phyloP scores from a whole-genome alignment of 2,329 filamentous ascomycete genomes.

The Aureobasidium leucospermi region DNA sequence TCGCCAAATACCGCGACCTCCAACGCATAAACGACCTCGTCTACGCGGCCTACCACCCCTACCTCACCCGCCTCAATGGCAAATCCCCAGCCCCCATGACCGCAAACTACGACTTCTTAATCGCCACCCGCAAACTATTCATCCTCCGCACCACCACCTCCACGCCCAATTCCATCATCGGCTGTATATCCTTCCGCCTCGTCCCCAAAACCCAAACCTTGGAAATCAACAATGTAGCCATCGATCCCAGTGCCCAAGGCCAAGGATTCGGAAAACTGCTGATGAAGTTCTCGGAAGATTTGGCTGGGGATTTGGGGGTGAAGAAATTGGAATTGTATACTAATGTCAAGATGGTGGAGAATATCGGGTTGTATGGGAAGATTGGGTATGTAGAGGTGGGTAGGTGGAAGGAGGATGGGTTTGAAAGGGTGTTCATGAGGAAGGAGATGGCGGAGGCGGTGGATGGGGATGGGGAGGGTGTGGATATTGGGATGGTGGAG shows the following conservation, averaged over 20 bases:
- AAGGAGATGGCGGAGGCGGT: not conserved
- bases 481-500: too few relatives aligned
- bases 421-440: not conserved
- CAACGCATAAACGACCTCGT: not conserved
- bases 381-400: not conserved
- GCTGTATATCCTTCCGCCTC: not conserved
- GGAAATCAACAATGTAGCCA: not conserved
- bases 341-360: slow-evolving; percentile 12
- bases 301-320: not conserved
- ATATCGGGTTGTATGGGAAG: not conserved
- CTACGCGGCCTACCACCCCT: not conserved
- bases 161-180: not conserved
- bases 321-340: not conserved
- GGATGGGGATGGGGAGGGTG: too few relatives aligned
- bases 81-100: not conserved
- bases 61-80: not conserved
- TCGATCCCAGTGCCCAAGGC: not conserved
- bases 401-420: not conserved
- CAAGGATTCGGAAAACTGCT: slow-evolving; percentile 1
- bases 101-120: not conserved
- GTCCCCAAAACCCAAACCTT: not conserved
- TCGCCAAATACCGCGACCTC: not conserved
- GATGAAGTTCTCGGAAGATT: not conserved
- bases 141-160: too few relatives aligned
- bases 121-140: not conserved